A percentile compares a stretch with the other conserved stretches of the same genome.
These are phyloP conservation scores for Auxenochlorella pyrenoidosa DNA, from an alignment of 139 green algal genomes.

Conservation along the genomic window DNA sequence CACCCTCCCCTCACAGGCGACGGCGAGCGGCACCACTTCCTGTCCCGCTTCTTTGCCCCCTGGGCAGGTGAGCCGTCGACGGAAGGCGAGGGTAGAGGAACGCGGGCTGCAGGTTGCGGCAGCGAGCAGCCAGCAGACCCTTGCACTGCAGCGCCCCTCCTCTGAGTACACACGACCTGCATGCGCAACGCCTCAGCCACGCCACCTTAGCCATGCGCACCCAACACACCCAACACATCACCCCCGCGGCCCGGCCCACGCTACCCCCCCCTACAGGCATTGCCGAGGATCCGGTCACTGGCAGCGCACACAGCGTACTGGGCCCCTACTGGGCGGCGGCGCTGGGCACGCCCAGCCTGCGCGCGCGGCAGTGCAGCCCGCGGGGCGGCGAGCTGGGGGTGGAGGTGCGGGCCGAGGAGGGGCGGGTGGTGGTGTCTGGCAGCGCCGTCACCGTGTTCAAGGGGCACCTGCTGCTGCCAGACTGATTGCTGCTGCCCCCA, in stretches of 20 bases:
- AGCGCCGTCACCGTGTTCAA: constrained; percentile 18
- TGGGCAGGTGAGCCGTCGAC: constrained; percentile 42
- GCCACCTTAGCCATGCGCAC: too few species aligned
- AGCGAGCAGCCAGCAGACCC: too few species aligned
- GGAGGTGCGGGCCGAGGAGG: neutral
- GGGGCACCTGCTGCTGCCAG: constrained; percentile 21
- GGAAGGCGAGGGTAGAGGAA: neutral
- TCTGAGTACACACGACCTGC: too few species aligned
- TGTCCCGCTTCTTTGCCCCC: constrained; percentile 87
- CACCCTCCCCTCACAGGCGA: neutral
- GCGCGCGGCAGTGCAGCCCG: constrained; percentile 58
- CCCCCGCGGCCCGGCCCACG: too few species aligned
- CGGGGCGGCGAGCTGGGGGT: constrained; percentile 50
- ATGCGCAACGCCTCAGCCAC: too few species aligned
- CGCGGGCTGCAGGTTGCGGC: too few species aligned
- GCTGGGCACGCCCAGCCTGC: constrained; percentile 51
- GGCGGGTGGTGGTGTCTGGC: constrained; percentile 34
- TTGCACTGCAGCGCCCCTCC: too few species aligned
- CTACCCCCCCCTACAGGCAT: constrained; percentile 59
- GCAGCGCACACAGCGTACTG: constrained; percentile 74
- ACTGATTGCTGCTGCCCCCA: neutral
- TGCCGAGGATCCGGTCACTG: constrained; percentile 90
- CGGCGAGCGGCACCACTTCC: constrained; percentile 54
- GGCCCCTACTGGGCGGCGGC: constrained; percentile 62
- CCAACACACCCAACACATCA: too few species aligned